A percentile compares a stretch with the other conserved stretches of the same genome.
Conservation (phyloP, 2,329 filamentous ascomycete species). For the Pezicula neosporulosa region DNA sequence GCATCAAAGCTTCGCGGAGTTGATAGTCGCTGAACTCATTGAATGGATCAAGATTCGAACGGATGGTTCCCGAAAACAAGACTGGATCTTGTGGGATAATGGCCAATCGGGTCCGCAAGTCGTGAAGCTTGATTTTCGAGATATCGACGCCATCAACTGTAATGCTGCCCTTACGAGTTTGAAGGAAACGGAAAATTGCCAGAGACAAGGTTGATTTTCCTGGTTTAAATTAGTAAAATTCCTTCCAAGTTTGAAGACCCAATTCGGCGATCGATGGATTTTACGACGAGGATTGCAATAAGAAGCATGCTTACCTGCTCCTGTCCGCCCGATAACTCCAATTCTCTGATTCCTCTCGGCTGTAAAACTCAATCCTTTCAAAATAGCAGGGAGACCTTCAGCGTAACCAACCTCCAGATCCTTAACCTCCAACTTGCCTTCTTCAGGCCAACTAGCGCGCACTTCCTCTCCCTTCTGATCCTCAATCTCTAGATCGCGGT, state of each 20-base stretch:
- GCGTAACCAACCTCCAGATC: conserved; percentile 70
- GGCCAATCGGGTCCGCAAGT: conserved; percentile 24
- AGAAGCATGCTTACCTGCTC: conserved; percentile 19
- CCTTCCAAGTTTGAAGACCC: neutral
- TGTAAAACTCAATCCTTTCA: conserved; percentile 64
- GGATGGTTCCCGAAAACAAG: conserved; percentile 80
- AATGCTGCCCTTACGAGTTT: conserved; percentile 35
- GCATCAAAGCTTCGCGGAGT: conserved; percentile 76
- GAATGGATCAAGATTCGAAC: conserved; percentile 90
- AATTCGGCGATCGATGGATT: conserved; percentile 4
- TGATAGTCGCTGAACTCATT: conserved; percentile 79
- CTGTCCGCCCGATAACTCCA: conserved; percentile 23
- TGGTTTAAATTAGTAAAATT: conserved; percentile 5
- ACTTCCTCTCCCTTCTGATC: conserved; percentile 55
- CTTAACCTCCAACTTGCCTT: conserved; percentile 68
- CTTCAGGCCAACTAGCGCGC: conserved; percentile 69
- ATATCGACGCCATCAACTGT: conserved; percentile 26
- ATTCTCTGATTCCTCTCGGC: conserved; percentile 56
- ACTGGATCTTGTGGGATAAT: conserved; percentile 60
- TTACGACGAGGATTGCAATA: conserved; percentile 7
- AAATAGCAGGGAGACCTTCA: conserved; percentile 62
- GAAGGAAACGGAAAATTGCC: conserved; percentile 20
- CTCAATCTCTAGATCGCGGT: conserved; percentile 64
- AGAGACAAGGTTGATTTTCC: conserved; percentile 22
- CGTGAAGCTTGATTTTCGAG: conserved; percentile 25